phyloP scores from a whole-genome alignment of 176 grass and related monocot species.

The Otatea glauca region DNA sequence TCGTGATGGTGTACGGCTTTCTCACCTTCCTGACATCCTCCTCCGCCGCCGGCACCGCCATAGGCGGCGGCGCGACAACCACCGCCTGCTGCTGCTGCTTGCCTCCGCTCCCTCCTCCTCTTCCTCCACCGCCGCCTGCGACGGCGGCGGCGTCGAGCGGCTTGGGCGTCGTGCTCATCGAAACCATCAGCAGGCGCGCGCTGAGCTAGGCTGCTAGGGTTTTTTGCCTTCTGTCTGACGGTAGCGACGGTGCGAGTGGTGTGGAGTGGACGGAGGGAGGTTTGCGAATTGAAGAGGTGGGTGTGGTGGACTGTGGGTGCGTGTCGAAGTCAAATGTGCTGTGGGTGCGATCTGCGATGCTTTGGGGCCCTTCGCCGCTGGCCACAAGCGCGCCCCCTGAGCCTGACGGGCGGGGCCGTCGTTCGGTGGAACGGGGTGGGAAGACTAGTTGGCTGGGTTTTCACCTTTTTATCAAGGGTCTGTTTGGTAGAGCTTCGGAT shows the following conservation, averaged over 20 bases:
- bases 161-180: constrained; percentile 52
- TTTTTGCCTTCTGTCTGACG: too few species aligned
- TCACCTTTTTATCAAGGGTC: neutral
- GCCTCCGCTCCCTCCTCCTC: neutral
- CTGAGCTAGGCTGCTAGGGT: constrained; percentile 41
- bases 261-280: neutral
- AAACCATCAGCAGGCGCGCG: constrained; percentile 52
- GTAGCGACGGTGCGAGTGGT: neutral
- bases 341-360: neutral
- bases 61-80: constrained; percentile 44
- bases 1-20: constrained; percentile 84
- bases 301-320: too few species aligned
- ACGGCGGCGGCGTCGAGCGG: constrained; percentile 32
- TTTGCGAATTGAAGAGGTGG: neutral
- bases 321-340: neutral
- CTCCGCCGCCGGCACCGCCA: constrained; percentile 40
- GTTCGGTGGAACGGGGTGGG: neutral
- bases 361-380: constrained; percentile 30
- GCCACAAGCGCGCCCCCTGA: neutral
- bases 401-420: neutral
- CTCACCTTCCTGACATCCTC: constrained; percentile 55
- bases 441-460: neutral
- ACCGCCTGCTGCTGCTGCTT: constrained; percentile 2
- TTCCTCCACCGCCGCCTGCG: neutral
- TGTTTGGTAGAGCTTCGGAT: too few species aligned